Conservation (phyloP, 2,329 filamentous ascomycete genomes). For the Zymoseptoria tritici region DNA sequence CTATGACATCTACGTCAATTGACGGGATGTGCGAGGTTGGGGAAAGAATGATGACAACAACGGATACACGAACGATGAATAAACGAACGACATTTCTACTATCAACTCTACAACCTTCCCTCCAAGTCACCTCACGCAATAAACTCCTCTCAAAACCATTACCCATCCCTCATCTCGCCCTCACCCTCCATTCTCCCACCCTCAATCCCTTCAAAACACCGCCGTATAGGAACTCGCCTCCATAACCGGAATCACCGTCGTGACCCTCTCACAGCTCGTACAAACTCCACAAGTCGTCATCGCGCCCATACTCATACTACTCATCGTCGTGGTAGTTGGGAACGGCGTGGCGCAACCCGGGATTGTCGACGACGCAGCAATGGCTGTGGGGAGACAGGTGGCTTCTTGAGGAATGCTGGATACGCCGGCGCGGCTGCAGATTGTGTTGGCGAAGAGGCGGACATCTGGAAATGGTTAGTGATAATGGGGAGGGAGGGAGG, state of each 20-base stretch:
- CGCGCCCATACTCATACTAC: too few relatives aligned
- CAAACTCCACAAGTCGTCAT: background rate
- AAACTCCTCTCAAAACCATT: too few relatives aligned
- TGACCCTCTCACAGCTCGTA: background rate
- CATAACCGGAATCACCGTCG: background rate
- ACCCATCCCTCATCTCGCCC: background rate
- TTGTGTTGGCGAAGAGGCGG: conserved; percentile 34
- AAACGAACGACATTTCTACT: too few relatives aligned
- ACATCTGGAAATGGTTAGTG: conserved; percentile 27
- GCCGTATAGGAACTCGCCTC: background rate
- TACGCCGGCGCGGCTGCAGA: conserved; percentile 35
- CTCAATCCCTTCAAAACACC: background rate
- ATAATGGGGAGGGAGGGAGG: background rate
- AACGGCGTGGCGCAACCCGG: background rate
- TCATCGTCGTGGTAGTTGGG: background rate
- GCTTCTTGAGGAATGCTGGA: conserved; percentile 33
- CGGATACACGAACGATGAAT: too few relatives aligned
- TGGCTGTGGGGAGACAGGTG: conserved; percentile 27
- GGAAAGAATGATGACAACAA: too few relatives aligned
- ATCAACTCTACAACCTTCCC: too few relatives aligned
- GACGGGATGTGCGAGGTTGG: too few relatives aligned
- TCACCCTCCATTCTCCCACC: too few relatives aligned
- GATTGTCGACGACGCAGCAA: conserved; percentile 7
- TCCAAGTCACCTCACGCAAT: too few relatives aligned
- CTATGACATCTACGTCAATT: too few relatives aligned